Base-by-base conservation (phyloP, 768 basidiomycete genomes). In the Pleurotus ostreatus region DNA sequence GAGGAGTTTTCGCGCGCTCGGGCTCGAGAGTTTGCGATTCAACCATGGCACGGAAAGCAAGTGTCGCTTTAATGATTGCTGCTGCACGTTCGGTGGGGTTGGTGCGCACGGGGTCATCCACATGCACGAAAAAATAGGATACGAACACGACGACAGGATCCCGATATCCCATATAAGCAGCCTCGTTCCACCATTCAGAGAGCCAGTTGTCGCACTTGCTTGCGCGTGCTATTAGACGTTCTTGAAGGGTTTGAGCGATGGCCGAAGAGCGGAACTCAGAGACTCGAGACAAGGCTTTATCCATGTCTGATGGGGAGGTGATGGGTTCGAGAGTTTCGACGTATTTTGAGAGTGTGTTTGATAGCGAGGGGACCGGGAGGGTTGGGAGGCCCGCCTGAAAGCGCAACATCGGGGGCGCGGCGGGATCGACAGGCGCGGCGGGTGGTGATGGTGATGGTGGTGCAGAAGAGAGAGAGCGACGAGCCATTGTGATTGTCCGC, bases 181-280 rank as follows among this genome's bases (percentile, higher is more conserved):
- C 82, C 37, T 97, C 92, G 71, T 98, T 95, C 96, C 96, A 99
- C 97, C 97, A 99, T 51, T 96, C 93, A 46, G 82, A 80, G n/a
- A 99, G 78, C 97, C 97, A 99, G 74, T 80, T 94, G 15, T 53
- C 39, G 6, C 37, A 18, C 13, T 83, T 77, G 0, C 77, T 76
- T 0, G 94, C 93, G 1, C 94, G 82, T 18, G 81, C 77, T 66
- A 92, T 78, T 34, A 98, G 78, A 2, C 97, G 78, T 37, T 74
- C 69, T 72, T 98, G 96, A 11, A 98, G 80, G 55, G 84, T 81
- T 13, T 79, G 77, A 1, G 84, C 85, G 52, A 83, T 80, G 0
- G 87, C 81, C 0, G 89, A 92, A 8, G 73, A 62, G 16, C 92
- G 72, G 69, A 98, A 98, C 1, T 76, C 72, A 2, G 82, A 72